Base-by-base conservation (phyloP, 768 basidiomycete genomes). In the Solioccasus polychromus region DNA sequence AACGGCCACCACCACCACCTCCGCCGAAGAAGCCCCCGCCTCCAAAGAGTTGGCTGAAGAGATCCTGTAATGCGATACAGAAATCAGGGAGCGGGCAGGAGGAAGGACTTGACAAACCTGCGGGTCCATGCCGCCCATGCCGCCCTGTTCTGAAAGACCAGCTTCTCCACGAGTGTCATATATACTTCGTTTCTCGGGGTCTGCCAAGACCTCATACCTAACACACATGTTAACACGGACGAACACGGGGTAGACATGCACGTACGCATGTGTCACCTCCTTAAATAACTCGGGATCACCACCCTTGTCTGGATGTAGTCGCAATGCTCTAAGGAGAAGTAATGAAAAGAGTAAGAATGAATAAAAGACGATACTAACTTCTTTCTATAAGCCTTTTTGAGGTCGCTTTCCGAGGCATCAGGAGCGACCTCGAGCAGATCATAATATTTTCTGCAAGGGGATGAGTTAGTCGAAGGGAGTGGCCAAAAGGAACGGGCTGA, bases 201-300 rank as follows among this genome's bases (percentile, higher is more conserved):
- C 95, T 40, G 93, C 94, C 12, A 97, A 74, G 42, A 97, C 75
- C 72, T 97, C 92, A 61, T 97, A 97, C 39, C 92, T 94, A 60
- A 35, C n/a, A 29, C 9, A 4, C 26, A 36, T 39, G 3, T 63
- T 8, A 52, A 44, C 18, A 29, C 19, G 25, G 20, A 3, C 36
- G 25, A 24, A 29, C 6, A 29, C 8, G 45, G 39, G 31, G 50
- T 30, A 51, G 29, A 19, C 14, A 23, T 18, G 38, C 35, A 77
- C 90, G 51, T 75, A 92, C 87, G 91, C 91, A 72, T 92, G 91
- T 9, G 91, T 94, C 29, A 98, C 88, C 64, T 97, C 92, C 64
- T 98, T 97, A 84, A 98, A 98, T 43, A 88, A 68, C 68, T 98
- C 95, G 20, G 92, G 92, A 59, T 96, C 94, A 46, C 93, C 93